These are phyloP conservation scores for Dothideomycetidae sp. DNA, from an alignment of 2,329 filamentous ascomycete species.

Conservation along the genomic window DNA sequence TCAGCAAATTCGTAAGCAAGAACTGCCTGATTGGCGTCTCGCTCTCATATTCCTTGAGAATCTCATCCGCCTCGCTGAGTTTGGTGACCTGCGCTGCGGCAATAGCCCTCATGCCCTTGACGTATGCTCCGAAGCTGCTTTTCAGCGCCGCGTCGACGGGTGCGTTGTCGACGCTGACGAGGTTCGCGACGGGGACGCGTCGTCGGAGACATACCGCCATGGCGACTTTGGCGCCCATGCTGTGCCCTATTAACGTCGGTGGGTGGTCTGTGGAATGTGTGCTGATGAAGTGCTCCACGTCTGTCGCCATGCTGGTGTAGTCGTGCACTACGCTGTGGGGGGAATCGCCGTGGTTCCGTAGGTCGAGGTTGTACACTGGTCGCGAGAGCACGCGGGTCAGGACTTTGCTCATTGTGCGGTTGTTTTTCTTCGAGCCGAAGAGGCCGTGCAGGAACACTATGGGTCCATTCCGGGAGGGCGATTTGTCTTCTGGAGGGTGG, in stretches of 20 bases:
- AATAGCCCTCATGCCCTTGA: conserved; percentile 71
- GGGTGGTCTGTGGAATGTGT: conserved; percentile 53
- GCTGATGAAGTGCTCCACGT: conserved; percentile 65
- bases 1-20: conserved; percentile 70
- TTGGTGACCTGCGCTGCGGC: conserved; percentile 53
- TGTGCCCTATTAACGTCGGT: conserved; percentile 80
- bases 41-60: conserved; percentile 60
- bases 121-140: conserved; percentile 63
- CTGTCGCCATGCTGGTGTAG: conserved; percentile 68
- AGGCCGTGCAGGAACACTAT: conserved; percentile 85
- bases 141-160: conserved; percentile 66
- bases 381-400: conserved; percentile 68
- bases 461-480: conserved; percentile 34
- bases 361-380: conserved; percentile 71
- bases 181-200: conserved; percentile 50
- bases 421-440: conserved; percentile 92
- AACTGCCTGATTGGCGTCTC: conserved; percentile 75
- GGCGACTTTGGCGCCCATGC: conserved; percentile 90
- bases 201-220: conserved; percentile 70
- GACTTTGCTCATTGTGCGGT: conserved; percentile 67
- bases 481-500: conserved; percentile 37
- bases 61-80: conserved; percentile 65
- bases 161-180: conserved; percentile 84
- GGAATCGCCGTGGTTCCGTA: conserved; percentile 86
- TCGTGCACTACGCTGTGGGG: conserved; percentile 64